phyloP scores from a whole-genome alignment of 768 basidiomycete species.

The Boletales sp. region DNA sequence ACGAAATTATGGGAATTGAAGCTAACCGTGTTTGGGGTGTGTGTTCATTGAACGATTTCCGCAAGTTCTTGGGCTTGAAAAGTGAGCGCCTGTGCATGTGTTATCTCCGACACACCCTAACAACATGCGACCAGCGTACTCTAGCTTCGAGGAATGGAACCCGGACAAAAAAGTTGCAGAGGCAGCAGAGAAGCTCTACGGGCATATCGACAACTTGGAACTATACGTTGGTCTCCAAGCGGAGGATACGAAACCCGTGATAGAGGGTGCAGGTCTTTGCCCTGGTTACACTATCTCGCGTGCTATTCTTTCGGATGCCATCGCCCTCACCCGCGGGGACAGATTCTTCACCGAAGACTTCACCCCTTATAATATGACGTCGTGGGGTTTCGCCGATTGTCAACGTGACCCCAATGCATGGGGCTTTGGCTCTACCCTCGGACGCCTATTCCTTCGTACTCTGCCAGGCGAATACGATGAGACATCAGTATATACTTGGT shows the following conservation, averaged over 20 bases:
- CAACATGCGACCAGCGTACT: slow-evolving; percentile 45
- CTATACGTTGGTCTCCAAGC: slow-evolving; percentile 80
- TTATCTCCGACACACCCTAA: background rate
- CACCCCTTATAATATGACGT: slow-evolving; percentile 75
- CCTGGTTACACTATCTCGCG: slow-evolving; percentile 84
- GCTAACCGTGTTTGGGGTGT: slow-evolving; percentile 75
- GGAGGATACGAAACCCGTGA: slow-evolving; percentile 69
- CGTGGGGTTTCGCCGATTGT: slow-evolving; percentile 84
- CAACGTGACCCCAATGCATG: slow-evolving; percentile 68
- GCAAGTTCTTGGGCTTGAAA: slow-evolving; percentile 77
- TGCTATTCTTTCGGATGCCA: slow-evolving; percentile 82
- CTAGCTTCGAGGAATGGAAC: slow-evolving; percentile 80
- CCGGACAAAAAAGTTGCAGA: slow-evolving; percentile 61
- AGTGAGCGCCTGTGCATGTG: slow-evolving; percentile 37
- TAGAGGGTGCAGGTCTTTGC: slow-evolving; percentile 80
- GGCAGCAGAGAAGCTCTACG: slow-evolving; percentile 76
- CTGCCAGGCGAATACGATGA: slow-evolving; percentile 66
- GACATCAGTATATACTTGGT: slow-evolving; percentile 78
- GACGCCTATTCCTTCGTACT: slow-evolving; percentile 68
- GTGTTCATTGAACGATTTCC: slow-evolving; percentile 81
- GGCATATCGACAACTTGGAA: slow-evolving; percentile 71
- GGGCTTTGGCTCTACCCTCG: slow-evolving; percentile 69
- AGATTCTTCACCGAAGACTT: slow-evolving; percentile 79
- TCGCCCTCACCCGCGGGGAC: slow-evolving; percentile 83
- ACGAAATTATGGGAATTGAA: slow-evolving; percentile 85